Conservation (phyloP, 2,329 filamentous ascomycete species). For the Aspergillus piperis region DNA sequence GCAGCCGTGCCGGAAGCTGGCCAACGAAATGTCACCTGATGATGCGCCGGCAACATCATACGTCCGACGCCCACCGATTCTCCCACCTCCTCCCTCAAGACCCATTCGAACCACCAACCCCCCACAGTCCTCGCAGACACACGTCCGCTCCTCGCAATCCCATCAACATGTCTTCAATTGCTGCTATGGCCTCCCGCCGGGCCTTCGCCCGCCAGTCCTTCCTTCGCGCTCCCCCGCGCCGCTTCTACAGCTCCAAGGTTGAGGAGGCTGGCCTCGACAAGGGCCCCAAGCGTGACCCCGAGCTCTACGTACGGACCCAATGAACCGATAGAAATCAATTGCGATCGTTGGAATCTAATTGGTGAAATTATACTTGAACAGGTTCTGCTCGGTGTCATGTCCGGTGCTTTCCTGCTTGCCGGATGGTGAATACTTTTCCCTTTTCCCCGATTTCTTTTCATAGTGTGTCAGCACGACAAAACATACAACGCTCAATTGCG, state of each 20-base stretch:
- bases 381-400: constrained; percentile 92
- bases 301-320: constrained; percentile 65
- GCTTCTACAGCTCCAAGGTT: constrained; percentile 42
- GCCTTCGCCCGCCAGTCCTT: constrained; percentile 43
- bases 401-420: constrained; percentile 79
- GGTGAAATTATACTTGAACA: constrained; percentile 42
- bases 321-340: constrained; percentile 15
- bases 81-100: constrained; percentile 27
- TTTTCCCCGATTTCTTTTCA: constrained; percentile 10
- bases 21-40: constrained; percentile 31
- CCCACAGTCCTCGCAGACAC: constrained; percentile 21
- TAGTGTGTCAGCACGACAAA: constrained; percentile 12
- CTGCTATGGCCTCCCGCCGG: constrained; percentile 44
- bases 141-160: constrained; percentile 19
- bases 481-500: constrained; percentile 1
- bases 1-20: constrained; percentile 13
- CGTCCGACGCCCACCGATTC: constrained; percentile 33
- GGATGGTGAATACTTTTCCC: constrained; percentile 61
- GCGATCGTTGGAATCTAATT: constrained; percentile 14
- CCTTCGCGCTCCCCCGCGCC: constrained; percentile 45
- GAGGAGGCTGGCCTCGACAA: constrained; percentile 58
- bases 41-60: constrained; percentile 37
- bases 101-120: constrained; percentile 10
- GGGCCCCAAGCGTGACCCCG: constrained; percentile 69
- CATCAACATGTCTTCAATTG: constrained; percentile 45